Conservation (phyloP, 768 basidiomycete genomes). For the Obba rivulosa region DNA sequence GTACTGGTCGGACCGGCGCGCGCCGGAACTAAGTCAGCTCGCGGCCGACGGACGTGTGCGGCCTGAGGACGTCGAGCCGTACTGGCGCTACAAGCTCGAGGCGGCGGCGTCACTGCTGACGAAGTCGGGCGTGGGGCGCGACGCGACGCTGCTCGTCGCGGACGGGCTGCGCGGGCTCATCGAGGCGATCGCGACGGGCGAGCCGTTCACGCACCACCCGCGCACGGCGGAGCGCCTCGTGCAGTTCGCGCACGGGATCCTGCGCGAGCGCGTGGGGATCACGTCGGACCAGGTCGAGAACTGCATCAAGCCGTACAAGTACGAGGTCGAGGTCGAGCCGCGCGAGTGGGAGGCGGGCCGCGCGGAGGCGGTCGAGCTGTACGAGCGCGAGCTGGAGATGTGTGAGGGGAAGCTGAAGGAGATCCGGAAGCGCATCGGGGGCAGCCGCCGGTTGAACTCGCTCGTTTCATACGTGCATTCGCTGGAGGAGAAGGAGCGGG, state of each 20-base stretch:
- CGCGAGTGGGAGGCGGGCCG: conserved; percentile 91
- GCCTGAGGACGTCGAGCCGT: conserved; percentile 75
- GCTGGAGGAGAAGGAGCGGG: conserved; percentile 73
- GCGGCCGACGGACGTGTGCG: conserved; percentile 66
- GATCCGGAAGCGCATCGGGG: conserved; percentile 85
- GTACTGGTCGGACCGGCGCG: conserved; percentile 93
- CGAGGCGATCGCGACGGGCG: conserved; percentile 80
- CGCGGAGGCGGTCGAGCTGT: conserved; percentile 65
- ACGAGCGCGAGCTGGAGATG: conserved; percentile 78
- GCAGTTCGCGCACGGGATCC: conserved; percentile 88
- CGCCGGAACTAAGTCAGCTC: conserved; percentile 66
- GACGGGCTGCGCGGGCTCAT: conserved; percentile 88
- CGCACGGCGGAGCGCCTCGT: conserved; percentile 83
- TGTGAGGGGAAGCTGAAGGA: conserved; percentile 86
- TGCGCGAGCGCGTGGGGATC: conserved; percentile 87
- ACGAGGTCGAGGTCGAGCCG: conserved; percentile 92
- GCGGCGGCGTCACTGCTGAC: conserved; percentile 91
- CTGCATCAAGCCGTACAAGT: conserved; percentile 99
- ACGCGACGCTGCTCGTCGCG: conserved; percentile 90
- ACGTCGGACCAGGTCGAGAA: conserved; percentile 99
- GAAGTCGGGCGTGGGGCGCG: conserved; percentile 92
- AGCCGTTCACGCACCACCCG: conserved; percentile 92
- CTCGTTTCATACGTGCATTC: conserved; percentile 78
- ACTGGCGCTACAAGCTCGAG: conserved; percentile 96
- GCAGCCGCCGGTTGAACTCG: conserved; percentile 68